phyloP scores from a whole-genome alignment of 2,329 filamentous ascomycete genomes.

The Colletotrichum tamarilloi region DNA sequence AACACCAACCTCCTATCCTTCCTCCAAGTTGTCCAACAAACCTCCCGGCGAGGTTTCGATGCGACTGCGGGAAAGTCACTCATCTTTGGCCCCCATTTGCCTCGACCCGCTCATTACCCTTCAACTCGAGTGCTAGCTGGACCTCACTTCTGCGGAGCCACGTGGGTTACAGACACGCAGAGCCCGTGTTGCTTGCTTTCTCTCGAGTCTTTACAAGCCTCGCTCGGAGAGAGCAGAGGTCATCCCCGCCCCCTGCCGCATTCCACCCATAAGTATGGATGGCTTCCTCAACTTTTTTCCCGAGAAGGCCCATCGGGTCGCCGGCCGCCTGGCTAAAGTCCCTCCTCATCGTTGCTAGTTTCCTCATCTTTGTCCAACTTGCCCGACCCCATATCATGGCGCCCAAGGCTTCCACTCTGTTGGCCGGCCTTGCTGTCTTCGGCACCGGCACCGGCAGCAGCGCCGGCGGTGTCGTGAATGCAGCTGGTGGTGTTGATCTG shows the following conservation, averaged over 20 bases:
- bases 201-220: neutral
- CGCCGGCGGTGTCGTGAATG: slow-evolving; percentile 4
- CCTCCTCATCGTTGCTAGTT: slow-evolving; percentile 28
- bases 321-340: slow-evolving; percentile 33
- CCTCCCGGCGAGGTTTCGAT: slow-evolving; percentile 14
- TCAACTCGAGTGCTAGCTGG: neutral
- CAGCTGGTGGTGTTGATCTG: slow-evolving; percentile 48
- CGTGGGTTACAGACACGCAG: neutral
- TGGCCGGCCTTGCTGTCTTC: slow-evolving; percentile 30
- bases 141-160: neutral
- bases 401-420: slow-evolving; percentile 23
- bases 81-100: neutral
- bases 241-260: no score
- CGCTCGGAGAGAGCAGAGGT: neutral
- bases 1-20: slow-evolving; percentile 16
- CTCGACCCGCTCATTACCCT: slow-evolving; percentile 5
- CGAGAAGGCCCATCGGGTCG: slow-evolving; percentile 23
- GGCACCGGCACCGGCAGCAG: slow-evolving; percentile 16
- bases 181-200: neutral
- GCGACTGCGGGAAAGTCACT: neutral
- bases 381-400: slow-evolving; percentile 31
- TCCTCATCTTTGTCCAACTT: slow-evolving; percentile 24
- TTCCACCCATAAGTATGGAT: slow-evolving; percentile 31
- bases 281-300: slow-evolving; percentile 22
- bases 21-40: slow-evolving; percentile 1